Conservation (phyloP, 805 yeast species). For the Cyberlindnera petersonii region DNA sequence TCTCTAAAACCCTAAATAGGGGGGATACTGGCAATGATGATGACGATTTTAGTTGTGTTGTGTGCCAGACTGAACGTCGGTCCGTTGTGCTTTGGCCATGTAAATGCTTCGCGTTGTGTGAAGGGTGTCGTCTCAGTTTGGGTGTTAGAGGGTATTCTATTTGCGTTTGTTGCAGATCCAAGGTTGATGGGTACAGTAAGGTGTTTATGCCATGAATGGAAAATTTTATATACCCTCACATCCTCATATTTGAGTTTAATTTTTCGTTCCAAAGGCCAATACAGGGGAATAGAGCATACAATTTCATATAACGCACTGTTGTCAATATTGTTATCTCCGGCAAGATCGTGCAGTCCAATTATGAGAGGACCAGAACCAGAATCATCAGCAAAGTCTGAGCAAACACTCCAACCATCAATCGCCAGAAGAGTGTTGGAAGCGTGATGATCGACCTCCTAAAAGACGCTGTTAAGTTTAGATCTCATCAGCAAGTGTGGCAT, state of each 20-base stretch:
- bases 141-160: constrained; percentile 69
- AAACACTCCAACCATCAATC: no score
- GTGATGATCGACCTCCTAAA: no score
- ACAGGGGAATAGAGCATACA: no score
- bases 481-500: no score
- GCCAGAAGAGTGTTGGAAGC: no score
- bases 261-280: no score
- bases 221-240: background rate
- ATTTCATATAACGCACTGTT: no score
- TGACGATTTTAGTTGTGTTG: constrained; percentile 57
- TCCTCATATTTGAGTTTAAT: no score
- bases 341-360: background rate
- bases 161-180: constrained; percentile 81
- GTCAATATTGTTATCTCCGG: no score
- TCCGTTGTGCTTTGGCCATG: constrained; percentile 92
- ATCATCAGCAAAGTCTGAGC: no score
- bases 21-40: constrained; percentile 20
- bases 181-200: constrained; percentile 55
- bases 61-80: constrained; percentile 72
- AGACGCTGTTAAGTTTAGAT: no score
- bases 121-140: constrained; percentile 69
- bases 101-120: constrained; percentile 84
- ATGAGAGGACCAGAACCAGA: background rate
- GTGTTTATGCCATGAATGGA: constrained; percentile 29
- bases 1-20: constrained; percentile 24